A percentile compares a stretch with the other conserved stretches of the same genome.
phyloP scores from a whole-genome alignment of 1,284 basidiomycete species.

The Ceratobasidium sp. region DNA sequence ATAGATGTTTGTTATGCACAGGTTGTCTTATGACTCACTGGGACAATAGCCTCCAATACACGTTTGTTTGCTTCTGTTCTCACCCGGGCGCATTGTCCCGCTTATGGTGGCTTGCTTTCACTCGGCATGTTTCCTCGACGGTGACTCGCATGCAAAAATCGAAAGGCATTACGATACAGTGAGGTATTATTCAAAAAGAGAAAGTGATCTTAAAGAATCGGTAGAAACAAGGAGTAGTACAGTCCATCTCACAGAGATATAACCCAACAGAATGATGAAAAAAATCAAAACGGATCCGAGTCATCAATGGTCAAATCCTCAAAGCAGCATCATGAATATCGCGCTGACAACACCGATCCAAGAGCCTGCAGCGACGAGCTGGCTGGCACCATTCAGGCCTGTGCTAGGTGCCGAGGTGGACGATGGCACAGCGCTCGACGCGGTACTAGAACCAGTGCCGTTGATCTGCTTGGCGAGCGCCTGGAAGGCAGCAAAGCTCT shows the following conservation, averaged over 20 bases:
- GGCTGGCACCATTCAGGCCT: constrained; percentile 23
- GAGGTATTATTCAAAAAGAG: constrained; percentile 25
- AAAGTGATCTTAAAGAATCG: constrained; percentile 30
- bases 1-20: constrained; percentile 36
- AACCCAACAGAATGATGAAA: constrained; percentile 20
- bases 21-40: neutral
- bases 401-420: constrained; percentile 5
- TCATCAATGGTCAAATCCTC: constrained; percentile 1
- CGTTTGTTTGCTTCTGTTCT: too few species aligned
- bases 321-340: constrained; percentile 25
- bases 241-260: constrained; percentile 40
- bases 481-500: constrained; percentile 46
- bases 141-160: neutral
- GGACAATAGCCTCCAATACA: neutral
- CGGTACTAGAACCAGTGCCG: constrained; percentile 25
- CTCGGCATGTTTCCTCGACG: neutral
- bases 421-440: constrained; percentile 17
- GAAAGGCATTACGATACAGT: constrained; percentile 11
- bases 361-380: constrained; percentile 18
- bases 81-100: neutral
- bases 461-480: constrained; percentile 43
- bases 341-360: constrained; percentile 24
- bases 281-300: constrained; percentile 28
- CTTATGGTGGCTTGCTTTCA: neutral
- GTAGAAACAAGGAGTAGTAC: constrained; percentile 23